Conservation (phyloP, 441 rosid species). For the Hypseocharis bilobata region DNA sequence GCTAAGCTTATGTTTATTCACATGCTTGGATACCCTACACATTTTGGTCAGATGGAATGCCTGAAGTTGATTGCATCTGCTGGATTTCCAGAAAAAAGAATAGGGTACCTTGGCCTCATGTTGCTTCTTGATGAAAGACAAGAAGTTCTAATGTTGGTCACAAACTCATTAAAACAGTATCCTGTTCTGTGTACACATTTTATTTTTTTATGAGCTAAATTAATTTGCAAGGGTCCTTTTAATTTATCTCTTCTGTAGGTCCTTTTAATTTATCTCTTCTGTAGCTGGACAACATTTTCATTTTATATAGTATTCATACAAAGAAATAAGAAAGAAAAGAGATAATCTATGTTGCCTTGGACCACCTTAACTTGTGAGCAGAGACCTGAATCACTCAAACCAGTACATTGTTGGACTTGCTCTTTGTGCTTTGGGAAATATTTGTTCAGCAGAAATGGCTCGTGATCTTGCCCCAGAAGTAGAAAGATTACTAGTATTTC, state of each 20-base stretch:
- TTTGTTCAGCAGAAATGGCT: constrained; percentile 98
- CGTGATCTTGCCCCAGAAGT: constrained; percentile 99
- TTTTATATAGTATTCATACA: background rate
- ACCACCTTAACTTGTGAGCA: constrained; percentile 56
- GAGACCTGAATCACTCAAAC: constrained; percentile 95
- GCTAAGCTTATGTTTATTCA: constrained; percentile 99
- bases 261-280: background rate
- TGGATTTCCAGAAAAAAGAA: constrained; percentile 96
- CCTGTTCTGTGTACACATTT: constrained; percentile 29
- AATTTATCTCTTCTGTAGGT: background rate
- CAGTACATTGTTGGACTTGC: constrained; percentile 98
- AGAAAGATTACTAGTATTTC: constrained; percentile 87
- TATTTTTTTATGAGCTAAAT: constrained; percentile 2
- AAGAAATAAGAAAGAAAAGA: constrained; percentile 3
- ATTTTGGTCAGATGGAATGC: constrained; percentile 99
- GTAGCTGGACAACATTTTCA: background rate
- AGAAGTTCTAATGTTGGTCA: constrained; percentile 96
- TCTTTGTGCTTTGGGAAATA: constrained; percentile 96
- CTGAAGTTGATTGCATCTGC: constrained; percentile 84
- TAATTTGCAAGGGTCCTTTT: background rate
- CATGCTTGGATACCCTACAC: constrained; percentile 99
- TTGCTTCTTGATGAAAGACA: constrained; percentile 98
- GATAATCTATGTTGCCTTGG: constrained; percentile 13
- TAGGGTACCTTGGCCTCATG: constrained; percentile 95
- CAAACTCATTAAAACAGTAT: constrained; percentile 98